Base-by-base conservation (phyloP, 2,329 filamentous ascomycete species). In the Stagonosporopsis cucurbitacearum region DNA sequence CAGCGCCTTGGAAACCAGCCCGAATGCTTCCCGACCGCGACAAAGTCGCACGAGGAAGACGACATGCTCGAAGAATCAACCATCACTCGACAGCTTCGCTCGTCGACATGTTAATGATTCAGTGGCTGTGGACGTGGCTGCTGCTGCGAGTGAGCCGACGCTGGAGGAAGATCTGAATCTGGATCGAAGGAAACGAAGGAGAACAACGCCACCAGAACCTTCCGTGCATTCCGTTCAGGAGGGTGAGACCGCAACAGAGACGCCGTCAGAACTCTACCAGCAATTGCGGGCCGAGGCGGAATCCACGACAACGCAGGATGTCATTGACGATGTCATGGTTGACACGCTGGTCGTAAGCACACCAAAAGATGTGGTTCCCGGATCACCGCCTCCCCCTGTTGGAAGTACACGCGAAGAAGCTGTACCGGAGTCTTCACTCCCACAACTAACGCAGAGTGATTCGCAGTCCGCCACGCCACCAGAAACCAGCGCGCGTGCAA, bases 131-230 rank as follows among this genome's bases (percentile, higher is more conserved):
- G 47, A 51, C 17, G n/a, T 28, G 12, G 39, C 39, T 15, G 40
- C 23, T 1, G 32, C 20, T 28, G 47, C 42, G n/a, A 47, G 28
- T 17, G 33, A 35, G 9, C n/a, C 39, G 22, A 51, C 48, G 22
- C 42, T 72, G 20, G 66, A 71, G 17, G 64, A 69, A 35, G 71
- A 77, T 6, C 56, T 64, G 15, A 72, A 75, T 42, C 28, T 62
- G 40, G 63, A 58, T 6, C 67, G 71, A 15, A 70, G 70, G 37
- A 79, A 79, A 58, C 69, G 77, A 35, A 70, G 71, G 39, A 77
- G 73, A 48, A 79, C 76, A 1, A 58, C 57, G 12, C 73, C 73
- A 1, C 73, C 73, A 15, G 17, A 43, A 6, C 58, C 58, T 23
- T 25, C 42, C 11, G 13, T 23, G 15, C 30, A 25, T n/a, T 9